phyloP scores from a whole-genome alignment of 139 green algal species.

The Chlorella sp. region DNA sequence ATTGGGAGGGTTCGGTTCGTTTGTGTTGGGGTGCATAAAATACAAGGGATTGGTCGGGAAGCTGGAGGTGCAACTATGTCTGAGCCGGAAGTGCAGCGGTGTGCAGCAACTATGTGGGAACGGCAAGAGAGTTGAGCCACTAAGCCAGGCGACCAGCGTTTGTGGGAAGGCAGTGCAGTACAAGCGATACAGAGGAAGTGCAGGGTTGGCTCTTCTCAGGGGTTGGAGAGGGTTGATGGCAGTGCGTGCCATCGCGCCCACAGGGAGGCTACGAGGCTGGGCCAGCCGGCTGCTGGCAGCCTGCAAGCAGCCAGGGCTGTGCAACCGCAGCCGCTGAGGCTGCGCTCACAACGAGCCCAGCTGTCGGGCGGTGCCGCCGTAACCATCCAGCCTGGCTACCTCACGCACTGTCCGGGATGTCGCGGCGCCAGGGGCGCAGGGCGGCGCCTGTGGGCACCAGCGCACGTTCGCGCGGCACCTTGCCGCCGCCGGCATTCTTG shows the following conservation, averaged over 20 bases:
- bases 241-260: too few species aligned
- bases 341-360: too few species aligned
- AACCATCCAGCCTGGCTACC: not conserved
- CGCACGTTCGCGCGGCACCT: constrained; percentile 38
- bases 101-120: not conserved
- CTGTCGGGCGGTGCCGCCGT: too few species aligned
- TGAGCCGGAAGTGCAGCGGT: too few species aligned
- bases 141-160: too few species aligned
- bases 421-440: constrained; percentile 22
- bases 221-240: not conserved
- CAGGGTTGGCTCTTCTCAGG: too few species aligned
- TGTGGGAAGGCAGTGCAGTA: too few species aligned
- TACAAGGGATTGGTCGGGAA: not conserved
- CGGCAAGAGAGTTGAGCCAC: not conserved
- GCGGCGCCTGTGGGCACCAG: constrained; percentile 15
- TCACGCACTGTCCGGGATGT: not conserved
- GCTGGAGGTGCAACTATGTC: too few species aligned
- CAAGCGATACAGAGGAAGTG: too few species aligned
- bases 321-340: not conserved
- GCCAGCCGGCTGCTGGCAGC: too few species aligned
- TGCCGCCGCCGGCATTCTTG: constrained; percentile 17
- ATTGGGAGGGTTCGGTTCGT: not conserved
- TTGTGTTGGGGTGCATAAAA: not conserved
- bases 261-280: too few species aligned
- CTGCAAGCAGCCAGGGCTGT: too few species aligned